A percentile compares a stretch with the other conserved stretches of the same genome.
Evolutionary conservation across 2,329 filamentous ascomycete genomes (phyloP).

Genomic region (Trichothecium sympodiale): DNA sequence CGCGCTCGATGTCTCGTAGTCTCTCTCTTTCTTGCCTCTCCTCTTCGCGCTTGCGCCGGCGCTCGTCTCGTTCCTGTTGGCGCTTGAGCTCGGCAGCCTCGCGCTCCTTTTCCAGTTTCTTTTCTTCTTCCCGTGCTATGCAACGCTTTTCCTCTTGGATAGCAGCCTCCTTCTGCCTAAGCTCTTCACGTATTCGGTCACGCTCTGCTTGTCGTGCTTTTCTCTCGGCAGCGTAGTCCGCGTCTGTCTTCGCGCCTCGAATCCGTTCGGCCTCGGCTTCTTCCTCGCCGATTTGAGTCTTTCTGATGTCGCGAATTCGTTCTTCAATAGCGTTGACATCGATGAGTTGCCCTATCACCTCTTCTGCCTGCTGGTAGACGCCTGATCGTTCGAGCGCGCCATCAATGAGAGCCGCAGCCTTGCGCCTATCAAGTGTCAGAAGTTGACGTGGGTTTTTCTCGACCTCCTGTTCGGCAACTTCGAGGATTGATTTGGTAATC

Average conservation of each 20-base stretch:
- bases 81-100: conserved; percentile 39
- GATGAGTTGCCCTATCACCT: conserved; percentile 56
- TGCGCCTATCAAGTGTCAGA: conserved; percentile 60
- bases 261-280: conserved; percentile 53
- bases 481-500: conserved; percentile 54
- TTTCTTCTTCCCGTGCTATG: conserved; percentile 45
- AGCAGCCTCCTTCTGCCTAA: conserved; percentile 46
- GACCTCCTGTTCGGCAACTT: conserved; percentile 62
- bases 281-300: conserved; percentile 57
- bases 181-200: conserved; percentile 48
- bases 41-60: conserved; percentile 38
- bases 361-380: conserved; percentile 62
- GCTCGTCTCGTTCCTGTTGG: conserved; percentile 38
- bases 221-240: conserved; percentile 60
- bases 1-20: conserved; percentile 26
- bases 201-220: conserved; percentile 48
- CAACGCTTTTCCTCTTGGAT: conserved; percentile 51
- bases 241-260: conserved; percentile 61
- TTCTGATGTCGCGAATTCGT: conserved; percentile 57
- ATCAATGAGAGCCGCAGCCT: conserved; percentile 66
- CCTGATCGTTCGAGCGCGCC: conserved; percentile 67
- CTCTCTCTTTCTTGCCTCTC: conserved; percentile 44
- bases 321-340: conserved; percentile 57
- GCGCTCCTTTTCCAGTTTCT: conserved; percentile 34
- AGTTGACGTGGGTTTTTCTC: conserved; percentile 63